Evolutionary conservation across 352 stramenopile species (phyloP).

Genomic region (Phytophthora quininea): DNA sequence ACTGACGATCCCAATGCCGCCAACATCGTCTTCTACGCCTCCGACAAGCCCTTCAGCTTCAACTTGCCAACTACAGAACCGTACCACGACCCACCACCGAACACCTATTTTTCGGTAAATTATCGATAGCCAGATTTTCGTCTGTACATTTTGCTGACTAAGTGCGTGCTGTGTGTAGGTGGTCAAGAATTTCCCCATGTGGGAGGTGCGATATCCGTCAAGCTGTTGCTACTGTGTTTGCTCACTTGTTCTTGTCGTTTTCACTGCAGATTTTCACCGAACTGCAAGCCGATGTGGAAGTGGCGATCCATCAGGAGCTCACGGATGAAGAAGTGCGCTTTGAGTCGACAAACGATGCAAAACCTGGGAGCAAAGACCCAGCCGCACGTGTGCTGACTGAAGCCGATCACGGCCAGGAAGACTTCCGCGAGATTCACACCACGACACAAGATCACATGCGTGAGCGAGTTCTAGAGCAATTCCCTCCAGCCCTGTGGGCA

Average conservation of each 20-base stretch:
- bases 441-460: constrained; percentile 73
- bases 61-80: constrained; percentile 52
- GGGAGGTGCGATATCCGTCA: constrained; percentile 48
- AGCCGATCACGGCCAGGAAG: constrained; percentile 55
- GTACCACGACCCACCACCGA: constrained; percentile 48
- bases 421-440: constrained; percentile 56
- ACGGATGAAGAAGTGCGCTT: constrained; percentile 65
- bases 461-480: constrained; percentile 62
- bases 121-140: not conserved
- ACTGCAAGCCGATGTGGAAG: constrained; percentile 42
- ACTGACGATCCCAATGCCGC: constrained; percentile 37
- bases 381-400: constrained; percentile 51
- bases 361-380: not conserved
- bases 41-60: constrained; percentile 70
- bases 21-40: constrained; percentile 85
- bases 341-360: constrained; percentile 17
- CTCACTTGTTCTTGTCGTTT: not conserved
- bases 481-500: constrained; percentile 59
- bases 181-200: constrained; percentile 64
- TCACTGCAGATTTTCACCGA: constrained; percentile 66
- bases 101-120: constrained; percentile 70
- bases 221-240: not conserved
- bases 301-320: constrained; percentile 54
- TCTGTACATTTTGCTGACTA: not conserved
- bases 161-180: constrained; percentile 38